phyloP scores from a whole-genome alignment of 192 early-diverging fungal genomes.

The Spizellomyces punctatus region DNA sequence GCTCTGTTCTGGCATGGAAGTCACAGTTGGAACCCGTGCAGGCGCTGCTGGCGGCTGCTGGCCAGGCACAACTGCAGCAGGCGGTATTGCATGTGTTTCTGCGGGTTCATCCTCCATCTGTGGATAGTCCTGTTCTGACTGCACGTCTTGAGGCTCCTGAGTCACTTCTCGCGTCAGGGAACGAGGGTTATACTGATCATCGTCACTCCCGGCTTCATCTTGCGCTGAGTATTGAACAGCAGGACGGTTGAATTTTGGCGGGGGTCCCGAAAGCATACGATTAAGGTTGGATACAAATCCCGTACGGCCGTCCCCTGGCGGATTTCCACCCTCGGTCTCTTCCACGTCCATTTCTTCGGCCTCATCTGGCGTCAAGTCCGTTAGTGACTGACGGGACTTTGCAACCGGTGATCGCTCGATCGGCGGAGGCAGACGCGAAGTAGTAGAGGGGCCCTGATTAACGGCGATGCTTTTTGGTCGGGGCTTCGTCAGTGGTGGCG shows the following conservation, averaged over 20 bases:
- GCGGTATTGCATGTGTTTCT: neutral
- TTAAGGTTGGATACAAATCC: constrained; percentile 34
- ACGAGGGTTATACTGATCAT: neutral
- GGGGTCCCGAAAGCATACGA: constrained; percentile 38
- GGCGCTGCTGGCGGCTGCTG: neutral
- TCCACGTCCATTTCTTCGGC: no score
- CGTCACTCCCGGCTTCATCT: constrained; percentile 1
- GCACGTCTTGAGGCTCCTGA: constrained; percentile 9
- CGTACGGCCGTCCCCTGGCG: neutral
- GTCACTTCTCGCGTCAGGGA: neutral
- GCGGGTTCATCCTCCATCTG: neutral
- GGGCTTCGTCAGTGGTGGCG: constrained; percentile 9
- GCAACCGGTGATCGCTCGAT: constrained; percentile 30
- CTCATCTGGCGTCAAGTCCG: no score
- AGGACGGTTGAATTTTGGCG: constrained; percentile 14
- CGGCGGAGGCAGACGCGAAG: constrained; percentile 19
- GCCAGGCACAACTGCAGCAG: neutral
- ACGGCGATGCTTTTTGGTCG: constrained; percentile 25
- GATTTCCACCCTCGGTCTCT: constrained; percentile 3
- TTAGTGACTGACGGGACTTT: constrained; percentile 7
- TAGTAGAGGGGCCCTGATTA: neutral
- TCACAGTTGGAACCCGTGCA: neutral
- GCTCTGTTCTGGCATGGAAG: neutral
- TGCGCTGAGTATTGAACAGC: constrained; percentile 5
- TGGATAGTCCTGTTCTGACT: constrained; percentile 1